Percentiles rank a stretch among this genome's conserved stretches.
Evolutionary conservation across 306 rosid genomes (phyloP).

Genomic region (Begonia peltatifolia): DNA sequence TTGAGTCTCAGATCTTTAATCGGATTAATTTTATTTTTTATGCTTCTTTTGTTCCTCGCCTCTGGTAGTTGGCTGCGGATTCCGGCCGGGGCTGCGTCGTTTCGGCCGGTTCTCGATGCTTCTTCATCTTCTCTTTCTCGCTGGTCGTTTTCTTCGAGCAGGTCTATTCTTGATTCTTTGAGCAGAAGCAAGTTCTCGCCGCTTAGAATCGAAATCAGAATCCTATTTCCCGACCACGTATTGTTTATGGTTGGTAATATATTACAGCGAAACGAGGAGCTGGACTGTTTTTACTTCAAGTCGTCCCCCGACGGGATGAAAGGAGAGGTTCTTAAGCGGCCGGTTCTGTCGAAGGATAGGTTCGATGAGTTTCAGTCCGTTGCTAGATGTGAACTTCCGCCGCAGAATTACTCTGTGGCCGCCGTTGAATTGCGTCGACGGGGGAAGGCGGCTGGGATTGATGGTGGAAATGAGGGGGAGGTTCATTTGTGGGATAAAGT

Average conservation of each 20-base stretch:
- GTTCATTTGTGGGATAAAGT: conserved; percentile 45
- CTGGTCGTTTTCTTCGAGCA: conserved; percentile 36
- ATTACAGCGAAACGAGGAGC: conserved; percentile 4
- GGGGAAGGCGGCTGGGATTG: conserved; percentile 21
- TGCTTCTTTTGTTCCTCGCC: conserved; percentile 38
- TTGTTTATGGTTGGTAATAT: conserved; percentile 26
- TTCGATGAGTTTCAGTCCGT: conserved; percentile 56
- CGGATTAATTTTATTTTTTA: conserved; percentile 38
- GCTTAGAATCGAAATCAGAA: conserved; percentile 32
- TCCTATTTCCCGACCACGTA: conserved; percentile 60
- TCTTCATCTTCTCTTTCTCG: conserved; percentile 38
- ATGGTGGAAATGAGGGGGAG: conserved; percentile 21
- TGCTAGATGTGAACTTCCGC: conserved; percentile 57
- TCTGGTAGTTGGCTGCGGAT: conserved; percentile 19
- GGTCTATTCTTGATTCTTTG: conserved; percentile 45
- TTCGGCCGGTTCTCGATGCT: conserved; percentile 30
- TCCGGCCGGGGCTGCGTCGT: conserved; percentile 19
- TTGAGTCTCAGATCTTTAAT: conserved; percentile 39
- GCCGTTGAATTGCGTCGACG: conserved; percentile 38
- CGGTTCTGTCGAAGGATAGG: conserved; percentile 37
- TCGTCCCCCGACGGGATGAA: conserved; percentile 13
- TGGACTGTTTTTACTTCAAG: conserved; percentile 50
- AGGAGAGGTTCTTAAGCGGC: conserved; percentile 15
- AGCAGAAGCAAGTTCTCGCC: conserved; percentile 6
- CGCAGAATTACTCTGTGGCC: conserved; percentile 21